A percentile compares a stretch with the other conserved stretches of the same genome.
These are phyloP conservation scores for Arthromyces matolae DNA, from an alignment of 768 basidiomycete species.

Conservation along the genomic window DNA sequence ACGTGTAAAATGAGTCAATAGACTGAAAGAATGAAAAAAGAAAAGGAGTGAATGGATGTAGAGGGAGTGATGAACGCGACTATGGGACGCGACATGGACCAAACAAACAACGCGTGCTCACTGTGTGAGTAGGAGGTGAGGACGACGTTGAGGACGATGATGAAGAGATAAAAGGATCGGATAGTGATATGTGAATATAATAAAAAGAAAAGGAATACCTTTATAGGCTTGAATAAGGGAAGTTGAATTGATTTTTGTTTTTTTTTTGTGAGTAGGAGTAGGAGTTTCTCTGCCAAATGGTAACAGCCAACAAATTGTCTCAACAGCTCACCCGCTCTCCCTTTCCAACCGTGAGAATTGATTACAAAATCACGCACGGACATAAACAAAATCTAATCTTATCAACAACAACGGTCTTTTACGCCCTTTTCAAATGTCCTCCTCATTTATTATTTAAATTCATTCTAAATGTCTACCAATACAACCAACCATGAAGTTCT, in stretches of 20 bases:
- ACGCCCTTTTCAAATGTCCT: too few relatives aligned
- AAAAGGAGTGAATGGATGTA: not conserved
- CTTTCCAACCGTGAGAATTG: constrained; percentile 11
- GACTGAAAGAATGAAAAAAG: not conserved
- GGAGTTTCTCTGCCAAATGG: constrained; percentile 8
- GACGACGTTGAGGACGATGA: not conserved
- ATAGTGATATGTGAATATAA: not conserved
- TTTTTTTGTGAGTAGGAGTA: too few relatives aligned
- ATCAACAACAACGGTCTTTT: too few relatives aligned
- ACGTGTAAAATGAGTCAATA: not conserved
- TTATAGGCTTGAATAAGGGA: not conserved
- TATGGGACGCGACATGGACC: constrained; percentile 7
- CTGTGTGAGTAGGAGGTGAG: constrained; percentile 3
- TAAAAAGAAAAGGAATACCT: not conserved
- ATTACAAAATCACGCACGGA: constrained; percentile 12
- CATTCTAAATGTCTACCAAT: too few relatives aligned
- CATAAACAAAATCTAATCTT: constrained; percentile 1
- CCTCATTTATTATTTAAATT: too few relatives aligned
- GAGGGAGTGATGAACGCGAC: constrained; percentile 8
- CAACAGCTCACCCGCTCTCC: not conserved
- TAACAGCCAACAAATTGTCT: not conserved
- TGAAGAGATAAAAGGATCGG: not conserved
- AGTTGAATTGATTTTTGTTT: constrained; percentile 1
- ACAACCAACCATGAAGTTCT: constrained; percentile 6
- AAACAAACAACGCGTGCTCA: constrained; percentile 15